A percentile compares a stretch with the other conserved stretches of the same genome.
These are phyloP conservation scores for Typha latifolia DNA, from an alignment of 176 grass and related monocot genomes.

Conservation along the genomic window DNA sequence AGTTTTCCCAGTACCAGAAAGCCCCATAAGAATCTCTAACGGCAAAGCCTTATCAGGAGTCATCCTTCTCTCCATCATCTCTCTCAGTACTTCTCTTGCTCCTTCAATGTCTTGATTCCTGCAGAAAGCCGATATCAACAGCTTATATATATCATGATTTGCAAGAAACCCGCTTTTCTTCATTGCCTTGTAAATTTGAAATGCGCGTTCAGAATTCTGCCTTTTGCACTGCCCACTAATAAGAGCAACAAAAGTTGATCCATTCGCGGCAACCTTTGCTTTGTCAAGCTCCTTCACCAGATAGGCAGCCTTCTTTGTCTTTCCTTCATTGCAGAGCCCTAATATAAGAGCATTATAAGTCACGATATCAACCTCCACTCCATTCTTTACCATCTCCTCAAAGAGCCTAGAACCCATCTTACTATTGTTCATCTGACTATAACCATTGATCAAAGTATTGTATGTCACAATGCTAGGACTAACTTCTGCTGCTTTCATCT, in stretches of 20 bases:
- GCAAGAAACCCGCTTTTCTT: slow-evolving; percentile 58
- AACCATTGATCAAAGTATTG: slow-evolving; percentile 65
- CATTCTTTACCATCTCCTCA: slow-evolving; percentile 55
- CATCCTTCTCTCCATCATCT: slow-evolving; percentile 50
- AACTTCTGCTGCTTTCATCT: slow-evolving; percentile 42
- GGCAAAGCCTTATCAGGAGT: slow-evolving; percentile 50
- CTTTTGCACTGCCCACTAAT: slow-evolving; percentile 55
- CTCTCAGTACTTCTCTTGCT: slow-evolving; percentile 54
- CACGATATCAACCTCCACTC: slow-evolving; percentile 39
- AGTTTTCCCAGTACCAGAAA: slow-evolving; percentile 40
- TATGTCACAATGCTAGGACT: slow-evolving; percentile 45
- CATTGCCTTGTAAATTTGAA: slow-evolving; percentile 66
- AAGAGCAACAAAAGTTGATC: slow-evolving; percentile 55
- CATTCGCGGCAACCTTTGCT: slow-evolving; percentile 51
- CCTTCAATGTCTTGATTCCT: slow-evolving; percentile 81
- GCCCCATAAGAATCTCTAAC: slow-evolving; percentile 46
- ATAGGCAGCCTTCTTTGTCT: slow-evolving; percentile 43
- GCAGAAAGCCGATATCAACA: slow-evolving; percentile 60
- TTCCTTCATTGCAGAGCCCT: slow-evolving; percentile 62
- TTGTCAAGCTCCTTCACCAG: slow-evolving; percentile 47
- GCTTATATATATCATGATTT: slow-evolving; percentile 32
- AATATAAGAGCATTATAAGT: slow-evolving; percentile 79
- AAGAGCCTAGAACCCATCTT: slow-evolving; percentile 36
- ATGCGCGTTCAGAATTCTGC: slow-evolving; percentile 69
- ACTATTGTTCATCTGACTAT: slow-evolving; percentile 32